These are phyloP conservation scores for Zymoseptoria tritici DNA, from an alignment of 2,329 filamentous ascomycete species.

Conservation along the genomic window DNA sequence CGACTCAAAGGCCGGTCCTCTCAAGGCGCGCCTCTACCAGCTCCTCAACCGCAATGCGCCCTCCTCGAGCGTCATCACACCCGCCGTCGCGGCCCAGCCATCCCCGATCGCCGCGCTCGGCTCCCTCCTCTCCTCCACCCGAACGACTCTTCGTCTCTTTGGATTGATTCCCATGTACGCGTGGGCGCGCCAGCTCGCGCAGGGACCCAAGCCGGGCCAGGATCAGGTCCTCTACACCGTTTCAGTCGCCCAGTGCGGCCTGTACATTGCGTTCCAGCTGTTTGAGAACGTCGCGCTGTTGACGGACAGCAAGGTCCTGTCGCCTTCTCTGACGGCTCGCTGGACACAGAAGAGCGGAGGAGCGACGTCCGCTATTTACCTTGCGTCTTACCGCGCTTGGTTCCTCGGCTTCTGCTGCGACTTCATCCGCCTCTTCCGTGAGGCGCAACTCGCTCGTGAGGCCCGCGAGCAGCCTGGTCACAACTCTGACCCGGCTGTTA, in stretches of 20 bases:
- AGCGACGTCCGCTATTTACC: slow-evolving; percentile 33
- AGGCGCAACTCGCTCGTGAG: slow-evolving; percentile 35
- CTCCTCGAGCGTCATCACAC: slow-evolving; percentile 8
- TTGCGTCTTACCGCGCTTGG: slow-evolving; percentile 38
- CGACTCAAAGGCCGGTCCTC: background rate
- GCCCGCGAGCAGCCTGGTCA: slow-evolving; percentile 26
- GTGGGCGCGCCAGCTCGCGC: slow-evolving; percentile 35
- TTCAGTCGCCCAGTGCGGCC: slow-evolving; percentile 34
- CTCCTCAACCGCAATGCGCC: slow-evolving; percentile 25
- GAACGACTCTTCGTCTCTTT: slow-evolving; percentile 39
- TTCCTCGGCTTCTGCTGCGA: slow-evolving; percentile 38
- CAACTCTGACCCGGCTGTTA: slow-evolving; percentile 19
- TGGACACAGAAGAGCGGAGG: slow-evolving; percentile 28
- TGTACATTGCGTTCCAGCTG: slow-evolving; percentile 39
- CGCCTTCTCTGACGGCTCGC: slow-evolving; percentile 28
- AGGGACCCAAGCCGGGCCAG: slow-evolving; percentile 36
- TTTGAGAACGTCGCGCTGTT: slow-evolving; percentile 39
- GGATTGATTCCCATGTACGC: slow-evolving; percentile 39
- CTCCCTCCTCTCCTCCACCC: slow-evolving; percentile 34
- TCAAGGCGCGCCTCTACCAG: slow-evolving; percentile 25
- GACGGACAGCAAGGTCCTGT: slow-evolving; percentile 35
- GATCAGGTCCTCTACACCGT: slow-evolving; percentile 38
- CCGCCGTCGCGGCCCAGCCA: slow-evolving; percentile 16
- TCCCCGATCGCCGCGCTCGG: slow-evolving; percentile 31
- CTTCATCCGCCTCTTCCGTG: slow-evolving; percentile 35